phyloP scores from a whole-genome alignment of 495 filamentous ascomycete species.

The Lindgomyces ingoldianus region DNA sequence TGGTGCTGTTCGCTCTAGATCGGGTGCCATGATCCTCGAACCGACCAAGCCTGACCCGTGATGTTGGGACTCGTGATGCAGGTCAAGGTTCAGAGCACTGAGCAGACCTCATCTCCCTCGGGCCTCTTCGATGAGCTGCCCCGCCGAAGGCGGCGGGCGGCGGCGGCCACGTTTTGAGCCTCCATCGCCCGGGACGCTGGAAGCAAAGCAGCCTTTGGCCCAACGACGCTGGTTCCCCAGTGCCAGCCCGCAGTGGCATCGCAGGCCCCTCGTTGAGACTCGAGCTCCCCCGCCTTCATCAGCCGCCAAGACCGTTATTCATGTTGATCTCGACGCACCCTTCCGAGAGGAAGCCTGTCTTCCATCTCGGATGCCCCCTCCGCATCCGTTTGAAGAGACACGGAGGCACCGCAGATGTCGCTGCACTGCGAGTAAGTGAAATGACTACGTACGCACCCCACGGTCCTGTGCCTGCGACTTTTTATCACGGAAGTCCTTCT shows the following conservation, averaged over 20 bases:
- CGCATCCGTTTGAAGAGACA: background rate
- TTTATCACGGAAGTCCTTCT: constrained; percentile 13
- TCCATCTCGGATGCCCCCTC: background rate
- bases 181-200: constrained; percentile 30
- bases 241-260: constrained; percentile 7
- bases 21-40: constrained; percentile 17
- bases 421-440: constrained; percentile 31
- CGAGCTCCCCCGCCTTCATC: background rate
- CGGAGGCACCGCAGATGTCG: constrained; percentile 2
- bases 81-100: background rate
- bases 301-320: constrained; percentile 27
- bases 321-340: background rate
- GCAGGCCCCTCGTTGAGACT: background rate
- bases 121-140: background rate
- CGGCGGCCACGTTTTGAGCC: constrained; percentile 41
- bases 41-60: constrained; percentile 35
- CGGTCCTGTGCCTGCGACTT: constrained; percentile 18
- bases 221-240: background rate
- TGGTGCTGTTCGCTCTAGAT: constrained; percentile 8
- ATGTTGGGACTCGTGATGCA: constrained; percentile 34
- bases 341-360: background rate
- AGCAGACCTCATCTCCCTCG: constrained; percentile 10
- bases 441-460: constrained; percentile 26
- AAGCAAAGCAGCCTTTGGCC: constrained; percentile 7
- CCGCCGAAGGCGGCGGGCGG: constrained; percentile 24